phyloP scores from a whole-genome alignment of 2,329 filamentous ascomycete genomes.

The Sphaerulina musiva region DNA sequence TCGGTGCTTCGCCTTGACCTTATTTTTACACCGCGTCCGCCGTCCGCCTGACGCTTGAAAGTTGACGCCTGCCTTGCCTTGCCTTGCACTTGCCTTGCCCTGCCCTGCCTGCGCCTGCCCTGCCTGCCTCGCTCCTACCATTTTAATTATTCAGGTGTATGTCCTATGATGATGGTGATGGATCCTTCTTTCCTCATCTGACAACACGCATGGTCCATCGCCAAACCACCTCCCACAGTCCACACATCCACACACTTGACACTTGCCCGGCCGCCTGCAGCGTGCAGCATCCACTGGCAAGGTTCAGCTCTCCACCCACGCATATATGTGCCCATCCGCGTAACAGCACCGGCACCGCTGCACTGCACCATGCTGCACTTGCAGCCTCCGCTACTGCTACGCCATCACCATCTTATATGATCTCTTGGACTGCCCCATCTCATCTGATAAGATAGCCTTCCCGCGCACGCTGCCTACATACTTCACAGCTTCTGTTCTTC shows the following conservation, averaged over 20 bases:
- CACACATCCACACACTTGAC: background rate
- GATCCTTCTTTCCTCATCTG: background rate
- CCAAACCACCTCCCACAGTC: background rate
- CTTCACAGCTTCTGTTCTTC: background rate
- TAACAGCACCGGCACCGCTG: background rate
- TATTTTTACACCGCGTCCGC: no score
- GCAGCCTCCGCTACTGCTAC: background rate
- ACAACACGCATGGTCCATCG: background rate
- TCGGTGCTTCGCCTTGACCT: no score
- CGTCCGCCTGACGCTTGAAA: no score
- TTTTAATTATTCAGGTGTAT: no score
- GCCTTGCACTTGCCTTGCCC: no score
- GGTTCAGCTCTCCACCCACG: background rate
- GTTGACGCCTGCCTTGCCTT: no score
- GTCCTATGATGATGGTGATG: no score
- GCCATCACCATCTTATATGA: background rate
- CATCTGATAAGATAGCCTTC: conserved; percentile 1
- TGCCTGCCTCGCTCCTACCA: background rate
- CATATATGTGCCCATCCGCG: background rate
- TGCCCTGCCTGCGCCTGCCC: background rate
- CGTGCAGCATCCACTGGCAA: background rate
- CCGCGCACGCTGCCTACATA: conserved; percentile 5
- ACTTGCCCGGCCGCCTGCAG: no score
- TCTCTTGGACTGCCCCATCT: background rate
- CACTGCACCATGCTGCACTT: background rate